Evolutionary conservation across 139 green algal species (phyloP), one percentile per base, ranked within the genome.

Genomic region (Auxenochlorella protothecoides): DNA sequence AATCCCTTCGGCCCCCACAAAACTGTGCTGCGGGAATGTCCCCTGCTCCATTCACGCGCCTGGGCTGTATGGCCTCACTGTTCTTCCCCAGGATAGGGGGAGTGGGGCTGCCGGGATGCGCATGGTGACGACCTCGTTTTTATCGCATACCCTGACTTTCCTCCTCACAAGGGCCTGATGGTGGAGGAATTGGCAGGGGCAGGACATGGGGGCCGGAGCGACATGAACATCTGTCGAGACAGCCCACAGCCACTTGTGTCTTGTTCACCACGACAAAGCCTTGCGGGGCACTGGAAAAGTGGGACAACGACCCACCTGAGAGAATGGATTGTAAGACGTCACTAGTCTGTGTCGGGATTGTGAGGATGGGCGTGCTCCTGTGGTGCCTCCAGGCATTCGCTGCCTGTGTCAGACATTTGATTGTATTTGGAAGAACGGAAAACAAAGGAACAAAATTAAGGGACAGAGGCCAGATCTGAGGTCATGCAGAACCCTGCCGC

Each of bases 71-170:
- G 88, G 87, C 71, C 71, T 62, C 13, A 96, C 84, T 0, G 79
- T 82, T 55, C 85, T 81, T n/a, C 91, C 89, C 91, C 91, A 97
- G 2, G 91, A 87, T 65, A 91, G 70, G 0, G 91, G 89, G 9
- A 97, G 79, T 0, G 91, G 89, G 9, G 78, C 66, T 8, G 70
- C 59, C 10, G 89, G 89, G 65, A 95, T 60, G 4, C 81, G 75
- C 54, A 93, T 59, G 64, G 83, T 80, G 59, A 80, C 16, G 9
- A 92, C 81, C 0, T 75, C 87, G 62, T 78, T 76, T 8, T 54
- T 60, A 60, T 85, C 78, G 11, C 66, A 62, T 4, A 72, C 81
- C 10, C 65, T 60, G 14, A 87, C 78, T 68, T 79, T 84, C 13
- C 85, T 74, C 8, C 86, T 71, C 53, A 92, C 89, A 52, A 93